A percentile compares a stretch with the other conserved stretches of the same genome.
These are phyloP conservation scores for Abelmoschus esculentus DNA, from an alignment of 345 rosid species.

Conservation along the genomic window DNA sequence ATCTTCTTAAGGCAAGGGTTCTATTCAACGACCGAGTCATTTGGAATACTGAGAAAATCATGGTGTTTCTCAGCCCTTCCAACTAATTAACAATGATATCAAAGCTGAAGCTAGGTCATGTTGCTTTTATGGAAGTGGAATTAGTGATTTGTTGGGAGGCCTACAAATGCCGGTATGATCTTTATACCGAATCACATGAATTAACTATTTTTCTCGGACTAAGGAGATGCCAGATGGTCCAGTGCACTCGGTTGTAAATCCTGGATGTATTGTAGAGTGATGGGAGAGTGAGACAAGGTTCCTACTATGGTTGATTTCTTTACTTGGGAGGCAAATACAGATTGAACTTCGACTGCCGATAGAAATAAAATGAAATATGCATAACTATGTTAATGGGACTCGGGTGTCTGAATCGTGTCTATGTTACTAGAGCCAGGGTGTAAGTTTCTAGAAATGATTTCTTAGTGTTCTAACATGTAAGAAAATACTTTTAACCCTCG, in stretches of 20 bases:
- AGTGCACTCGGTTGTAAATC: not conserved
- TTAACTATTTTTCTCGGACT: not conserved
- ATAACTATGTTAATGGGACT: too few species aligned
- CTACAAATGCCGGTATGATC: not conserved
- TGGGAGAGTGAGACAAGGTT: too few species aligned
- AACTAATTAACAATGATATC: not conserved
- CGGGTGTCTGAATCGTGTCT: too few species aligned
- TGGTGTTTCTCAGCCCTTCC: not conserved
- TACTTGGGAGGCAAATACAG: too few species aligned
- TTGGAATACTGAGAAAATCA: not conserved
- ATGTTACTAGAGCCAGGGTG: not conserved
- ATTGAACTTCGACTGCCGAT: too few species aligned
- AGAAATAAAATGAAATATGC: too few species aligned
- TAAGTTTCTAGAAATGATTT: not conserved
- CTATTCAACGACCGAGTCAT: not conserved
- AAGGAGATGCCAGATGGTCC: not conserved
- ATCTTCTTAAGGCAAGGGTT: not conserved
- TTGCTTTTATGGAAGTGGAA: not conserved
- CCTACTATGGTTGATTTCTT: too few species aligned
- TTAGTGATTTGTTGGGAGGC: not conserved
- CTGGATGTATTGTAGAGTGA: not conserved
- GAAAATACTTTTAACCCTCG: not conserved
- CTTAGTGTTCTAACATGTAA: not conserved
- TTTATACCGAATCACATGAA: not conserved
- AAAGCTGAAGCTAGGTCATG: not conserved